Conservation (phyloP, 179 eudicot species). For the Sideroxylon spinosum region DNA sequence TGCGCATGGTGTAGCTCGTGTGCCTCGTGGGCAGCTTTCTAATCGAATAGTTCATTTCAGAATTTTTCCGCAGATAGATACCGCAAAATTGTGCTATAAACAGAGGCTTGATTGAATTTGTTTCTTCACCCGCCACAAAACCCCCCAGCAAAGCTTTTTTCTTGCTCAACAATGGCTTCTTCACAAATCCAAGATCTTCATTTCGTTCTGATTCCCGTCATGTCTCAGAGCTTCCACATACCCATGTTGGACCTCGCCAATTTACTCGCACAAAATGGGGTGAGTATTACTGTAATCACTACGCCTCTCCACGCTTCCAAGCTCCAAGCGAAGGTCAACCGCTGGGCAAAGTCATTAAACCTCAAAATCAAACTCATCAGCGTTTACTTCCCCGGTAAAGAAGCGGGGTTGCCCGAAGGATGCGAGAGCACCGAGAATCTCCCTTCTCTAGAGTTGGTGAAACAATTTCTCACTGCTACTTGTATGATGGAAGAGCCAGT, state of each 20-base stretch:
- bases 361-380: slow-evolving; percentile 18
- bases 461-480: slow-evolving; percentile 19
- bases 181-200: not conserved
- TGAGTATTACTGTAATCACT: slow-evolving; percentile 25
- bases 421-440: slow-evolving; percentile 24
- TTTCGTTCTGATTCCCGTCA: not conserved
- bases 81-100: no score
- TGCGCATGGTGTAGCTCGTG: no score
- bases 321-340: slow-evolving; percentile 18
- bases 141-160: no score
- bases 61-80: no score
- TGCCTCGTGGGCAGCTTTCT: no score
- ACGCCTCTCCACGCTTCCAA: slow-evolving; percentile 25
- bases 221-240: slow-evolving; percentile 32
- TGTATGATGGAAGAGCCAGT: slow-evolving; percentile 22
- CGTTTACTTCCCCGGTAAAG: slow-evolving; percentile 22
- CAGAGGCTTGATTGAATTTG: no score
- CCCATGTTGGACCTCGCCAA: slow-evolving; percentile 30
- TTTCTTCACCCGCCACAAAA: no score
- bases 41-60: no score
- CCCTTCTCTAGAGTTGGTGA: not conserved
- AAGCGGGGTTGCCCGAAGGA: slow-evolving; percentile 30
- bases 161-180: not conserved
- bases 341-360: slow-evolving; percentile 19
- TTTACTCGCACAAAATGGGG: slow-evolving; percentile 23